Evolutionary conservation across 768 basidiomycete genomes (phyloP).

Genomic region (Candolleomyces aberdarensis): DNA sequence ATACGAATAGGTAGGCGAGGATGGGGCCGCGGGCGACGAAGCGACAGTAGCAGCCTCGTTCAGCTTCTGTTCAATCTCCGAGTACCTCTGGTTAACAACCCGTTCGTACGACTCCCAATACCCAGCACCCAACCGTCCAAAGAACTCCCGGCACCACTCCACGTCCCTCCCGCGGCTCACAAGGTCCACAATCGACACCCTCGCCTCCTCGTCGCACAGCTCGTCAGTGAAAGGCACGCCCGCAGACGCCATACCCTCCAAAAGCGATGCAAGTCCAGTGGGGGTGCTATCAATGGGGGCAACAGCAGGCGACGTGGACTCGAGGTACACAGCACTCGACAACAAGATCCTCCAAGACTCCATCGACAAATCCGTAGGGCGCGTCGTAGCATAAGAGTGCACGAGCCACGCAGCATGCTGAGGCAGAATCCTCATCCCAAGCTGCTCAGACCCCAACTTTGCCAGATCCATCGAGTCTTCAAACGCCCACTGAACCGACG

Average conservation of each 20-base stretch:
- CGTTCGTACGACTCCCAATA: conserved; percentile 1
- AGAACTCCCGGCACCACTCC: not conserved
- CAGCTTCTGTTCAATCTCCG: conserved; percentile 1
- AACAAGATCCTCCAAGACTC: conserved; percentile 46
- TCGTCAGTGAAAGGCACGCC: conserved; percentile 29
- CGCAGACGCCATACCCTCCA: conserved; percentile 36
- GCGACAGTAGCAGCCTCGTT: not conserved
- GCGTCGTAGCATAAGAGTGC: conserved; percentile 41
- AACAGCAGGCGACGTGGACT: conserved; percentile 25
- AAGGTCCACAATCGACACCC: conserved; percentile 21
- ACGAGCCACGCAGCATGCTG: conserved; percentile 38
- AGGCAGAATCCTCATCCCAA: conserved; percentile 29
- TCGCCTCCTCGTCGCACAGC: conserved; percentile 19
- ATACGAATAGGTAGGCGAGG: not conserved
- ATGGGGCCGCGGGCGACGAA: not conserved
- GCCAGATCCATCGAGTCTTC: conserved; percentile 29
- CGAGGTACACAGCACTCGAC: conserved; percentile 36
- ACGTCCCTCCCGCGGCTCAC: conserved; percentile 13
- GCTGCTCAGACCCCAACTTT: conserved; percentile 24
- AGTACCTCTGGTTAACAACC: not conserved
- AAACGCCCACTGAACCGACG: not conserved
- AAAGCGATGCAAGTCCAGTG: conserved; percentile 38
- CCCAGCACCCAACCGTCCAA: not conserved
- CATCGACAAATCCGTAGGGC: conserved; percentile 20
- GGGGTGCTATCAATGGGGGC: conserved; percentile 19